Conservation (phyloP, 2,329 filamentous ascomycete genomes). For the Neonectria neomacrospora region DNA sequence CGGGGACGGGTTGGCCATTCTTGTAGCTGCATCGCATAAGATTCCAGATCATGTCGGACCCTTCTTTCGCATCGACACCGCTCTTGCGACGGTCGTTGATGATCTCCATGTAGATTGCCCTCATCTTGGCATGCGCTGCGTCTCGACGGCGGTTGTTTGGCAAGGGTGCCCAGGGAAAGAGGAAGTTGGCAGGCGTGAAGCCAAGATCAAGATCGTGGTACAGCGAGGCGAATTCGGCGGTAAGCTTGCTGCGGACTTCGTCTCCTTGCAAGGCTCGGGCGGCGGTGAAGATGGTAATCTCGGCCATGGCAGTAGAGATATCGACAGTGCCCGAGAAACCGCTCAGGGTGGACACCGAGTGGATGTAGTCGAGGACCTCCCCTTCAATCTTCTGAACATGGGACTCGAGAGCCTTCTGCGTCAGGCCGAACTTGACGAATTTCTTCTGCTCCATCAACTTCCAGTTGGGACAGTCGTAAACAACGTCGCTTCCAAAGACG, state of each 20-base stretch:
- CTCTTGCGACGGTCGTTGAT: slow-evolving; percentile 70
- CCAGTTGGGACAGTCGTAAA: slow-evolving; percentile 85
- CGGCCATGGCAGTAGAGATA: slow-evolving; percentile 74
- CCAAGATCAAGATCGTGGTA: slow-evolving; percentile 83
- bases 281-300: slow-evolving; percentile 86
- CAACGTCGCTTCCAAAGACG: slow-evolving; percentile 79
- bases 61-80: slow-evolving; percentile 54
- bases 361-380: slow-evolving; percentile 75
- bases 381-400: slow-evolving; percentile 79
- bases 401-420: slow-evolving; percentile 68
- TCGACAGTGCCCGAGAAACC: slow-evolving; percentile 70
- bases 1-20: slow-evolving; percentile 73
- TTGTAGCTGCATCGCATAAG: slow-evolving; percentile 83
- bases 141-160: slow-evolving; percentile 81
- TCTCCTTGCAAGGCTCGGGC: slow-evolving; percentile 79
- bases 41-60: slow-evolving; percentile 80
- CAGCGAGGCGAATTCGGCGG: slow-evolving; percentile 76
- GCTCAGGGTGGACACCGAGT: slow-evolving; percentile 65
- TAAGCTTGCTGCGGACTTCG: slow-evolving; percentile 78
- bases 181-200: slow-evolving; percentile 84
- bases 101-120: slow-evolving; percentile 75
- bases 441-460: slow-evolving; percentile 93
- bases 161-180: slow-evolving; percentile 81
- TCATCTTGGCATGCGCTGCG: slow-evolving; percentile 75
- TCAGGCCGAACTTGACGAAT: slow-evolving; percentile 79